phyloP scores from a whole-genome alignment of 768 basidiomycete species.

The Leccinum disarticulatum region DNA sequence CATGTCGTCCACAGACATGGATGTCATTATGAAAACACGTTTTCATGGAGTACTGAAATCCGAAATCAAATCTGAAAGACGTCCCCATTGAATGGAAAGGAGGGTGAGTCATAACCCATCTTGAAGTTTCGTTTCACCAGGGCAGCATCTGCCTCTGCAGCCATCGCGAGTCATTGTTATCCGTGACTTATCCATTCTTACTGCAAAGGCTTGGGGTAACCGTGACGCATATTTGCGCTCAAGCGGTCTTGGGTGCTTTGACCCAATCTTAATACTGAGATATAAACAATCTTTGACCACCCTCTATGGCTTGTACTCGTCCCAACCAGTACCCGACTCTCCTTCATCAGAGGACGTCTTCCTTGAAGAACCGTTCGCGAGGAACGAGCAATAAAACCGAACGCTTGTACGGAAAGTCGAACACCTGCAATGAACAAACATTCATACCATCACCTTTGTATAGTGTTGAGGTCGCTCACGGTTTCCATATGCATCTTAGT shows the following conservation, averaged over 20 bases:
- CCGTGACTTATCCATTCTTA: too few species aligned
- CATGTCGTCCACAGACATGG: too few species aligned
- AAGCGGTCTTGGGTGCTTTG: not conserved
- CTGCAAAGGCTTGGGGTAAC: too few species aligned
- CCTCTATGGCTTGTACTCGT: not conserved
- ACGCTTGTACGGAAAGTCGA: constrained; percentile 29
- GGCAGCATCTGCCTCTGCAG: too few species aligned
- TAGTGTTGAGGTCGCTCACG: constrained; percentile 6
- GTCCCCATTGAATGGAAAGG: too few species aligned
- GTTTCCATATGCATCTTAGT: constrained; percentile 24
- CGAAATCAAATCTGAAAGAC: too few species aligned
- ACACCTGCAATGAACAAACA: constrained; percentile 13
- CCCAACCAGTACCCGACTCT: not conserved
- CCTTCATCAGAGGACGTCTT: constrained; percentile 17
- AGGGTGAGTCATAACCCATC: too few species aligned
- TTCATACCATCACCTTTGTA: not conserved
- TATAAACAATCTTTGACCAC: not conserved
- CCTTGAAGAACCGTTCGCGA: constrained; percentile 26
- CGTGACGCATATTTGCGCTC: too few species aligned
- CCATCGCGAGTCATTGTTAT: too few species aligned
- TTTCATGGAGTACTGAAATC: too few species aligned
- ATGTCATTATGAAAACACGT: too few species aligned
- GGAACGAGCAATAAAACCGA: constrained; percentile 13
- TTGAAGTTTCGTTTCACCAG: too few species aligned
- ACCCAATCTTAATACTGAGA: not conserved